Base-by-base conservation (phyloP, 176 grass and related monocot species). In the Paspalum vaginatum region DNA sequence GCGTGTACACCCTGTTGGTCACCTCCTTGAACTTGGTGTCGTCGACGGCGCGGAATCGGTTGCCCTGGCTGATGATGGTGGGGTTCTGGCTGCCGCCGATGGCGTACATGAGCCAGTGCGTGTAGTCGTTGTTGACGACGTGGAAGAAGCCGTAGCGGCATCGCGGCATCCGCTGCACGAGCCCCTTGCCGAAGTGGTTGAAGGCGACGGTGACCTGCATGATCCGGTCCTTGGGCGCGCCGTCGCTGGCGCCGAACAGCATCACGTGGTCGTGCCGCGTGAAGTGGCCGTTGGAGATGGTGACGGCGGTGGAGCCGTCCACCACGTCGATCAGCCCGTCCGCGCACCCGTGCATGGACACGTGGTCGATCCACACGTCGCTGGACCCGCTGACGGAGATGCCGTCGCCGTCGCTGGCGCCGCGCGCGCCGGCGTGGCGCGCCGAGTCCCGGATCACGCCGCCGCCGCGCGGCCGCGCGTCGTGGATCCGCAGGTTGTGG, bases 121-220 rank as follows among this genome's bases (percentile, higher is more conserved):
- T 97, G 87, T 97, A 97, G 75, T 97, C 94, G 42, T 97, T 97
- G 87, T 97, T 97, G 15, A 97, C 89, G 0, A 97, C 87, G 38
- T 97, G 94, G 69, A 97, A 88, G 87, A 97, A 97, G 0, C 94
- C 94, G 49, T 27, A 91, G 6, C 92, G 77, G 56, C 85, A 92
- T 53, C 94, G 4, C 0, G 94, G 91, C 89, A 97, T 97, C 82
- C 94, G 55, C 92, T 97, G 94, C 49, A 94, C 94, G 3, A 97
- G 94, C 10, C 91, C 91, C 9, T 88, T 83, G 0, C 94, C 94
- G 56, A 97, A 97, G 72, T 97, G 94, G 85, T 97, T 97, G 89
- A 92, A 97, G 0, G 94, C 94, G 1, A 97, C 81, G 2, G 94
- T 97, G 20, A 92, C 32, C 88, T 97, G 94, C 94, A 94, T 97